These are phyloP conservation scores for Solanum chilense DNA, from an alignment of 257 asterid genomes.

Conservation along the genomic window DNA sequence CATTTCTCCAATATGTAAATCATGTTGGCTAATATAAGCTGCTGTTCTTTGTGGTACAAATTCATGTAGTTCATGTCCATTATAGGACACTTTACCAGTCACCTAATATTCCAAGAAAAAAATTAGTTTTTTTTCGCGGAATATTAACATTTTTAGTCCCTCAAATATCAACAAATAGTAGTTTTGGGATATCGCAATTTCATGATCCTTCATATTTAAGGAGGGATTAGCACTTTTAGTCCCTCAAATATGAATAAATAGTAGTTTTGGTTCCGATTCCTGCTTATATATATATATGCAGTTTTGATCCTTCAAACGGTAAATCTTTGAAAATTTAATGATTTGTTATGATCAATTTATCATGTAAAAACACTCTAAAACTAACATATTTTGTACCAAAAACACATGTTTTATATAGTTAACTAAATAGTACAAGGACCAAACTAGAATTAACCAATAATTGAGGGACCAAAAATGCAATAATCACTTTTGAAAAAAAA, in stretches of 20 bases:
- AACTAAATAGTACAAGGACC: neutral
- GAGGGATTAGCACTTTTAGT: too few species aligned
- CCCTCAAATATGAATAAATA: neutral
- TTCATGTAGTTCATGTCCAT: constrained; percentile 53
- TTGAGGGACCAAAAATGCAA: neutral
- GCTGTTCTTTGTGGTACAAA: constrained; percentile 55
- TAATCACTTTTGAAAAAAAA: neutral
- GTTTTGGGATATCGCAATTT: neutral
- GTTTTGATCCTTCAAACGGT: neutral
- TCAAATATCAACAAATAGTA: neutral
- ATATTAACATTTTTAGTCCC: neutral
- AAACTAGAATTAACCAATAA: neutral
- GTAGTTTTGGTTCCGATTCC: neutral
- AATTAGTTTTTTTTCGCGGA: neutral
- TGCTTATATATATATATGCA: too few species aligned
- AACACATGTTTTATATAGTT: neutral
- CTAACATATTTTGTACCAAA: neutral
- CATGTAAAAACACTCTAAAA: neutral
- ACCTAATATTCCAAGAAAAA: constrained; percentile 8
- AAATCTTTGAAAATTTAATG: neutral
- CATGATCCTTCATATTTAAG: neutral
- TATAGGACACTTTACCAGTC: constrained; percentile 49
- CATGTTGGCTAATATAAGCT: constrained; percentile 62
- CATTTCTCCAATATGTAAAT: constrained; percentile 62
- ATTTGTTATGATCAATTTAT: neutral